These are phyloP conservation scores for Cladorrhinum samala DNA, from an alignment of 495 filamentous ascomycete species.

Conservation along the genomic window DNA sequence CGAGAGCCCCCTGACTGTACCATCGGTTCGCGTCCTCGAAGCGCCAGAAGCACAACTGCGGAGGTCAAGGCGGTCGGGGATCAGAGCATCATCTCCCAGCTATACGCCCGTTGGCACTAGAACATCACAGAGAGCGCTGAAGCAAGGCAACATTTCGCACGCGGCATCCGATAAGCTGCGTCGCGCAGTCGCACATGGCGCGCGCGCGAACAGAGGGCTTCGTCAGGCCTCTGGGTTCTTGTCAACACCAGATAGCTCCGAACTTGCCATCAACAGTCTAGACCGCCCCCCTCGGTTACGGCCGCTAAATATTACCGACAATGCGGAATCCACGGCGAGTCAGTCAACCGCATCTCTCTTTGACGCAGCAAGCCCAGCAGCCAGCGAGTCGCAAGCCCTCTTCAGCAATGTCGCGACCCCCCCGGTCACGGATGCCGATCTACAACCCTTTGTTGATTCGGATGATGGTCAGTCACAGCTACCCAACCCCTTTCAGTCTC, in stretches of 20 bases:
- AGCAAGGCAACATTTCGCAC: conserved; percentile 8
- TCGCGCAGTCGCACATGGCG: conserved; percentile 27
- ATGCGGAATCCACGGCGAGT: conserved; percentile 33
- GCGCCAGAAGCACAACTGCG: conserved; percentile 17
- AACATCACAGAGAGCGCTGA: conserved; percentile 23
- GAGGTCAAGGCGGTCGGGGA: conserved; percentile 19
- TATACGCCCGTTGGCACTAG: conserved; percentile 23
- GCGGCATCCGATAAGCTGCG: conserved; percentile 34
- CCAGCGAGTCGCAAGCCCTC: conserved; percentile 38
- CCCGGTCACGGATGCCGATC: conserved; percentile 48
- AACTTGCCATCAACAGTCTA: conserved; percentile 18
- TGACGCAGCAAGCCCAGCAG: conserved; percentile 40
- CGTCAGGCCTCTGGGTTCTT: conserved; percentile 30
- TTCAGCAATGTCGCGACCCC: conserved; percentile 54
- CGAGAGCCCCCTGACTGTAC: conserved; percentile 24
- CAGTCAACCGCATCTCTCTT: conserved; percentile 40
- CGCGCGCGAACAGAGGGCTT: conserved; percentile 20
- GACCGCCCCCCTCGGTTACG: conserved; percentile 30
- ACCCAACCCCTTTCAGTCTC: conserved; percentile 29
- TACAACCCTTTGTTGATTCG: conserved; percentile 42
- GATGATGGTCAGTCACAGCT: conserved; percentile 36
- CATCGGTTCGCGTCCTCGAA: conserved; percentile 17
- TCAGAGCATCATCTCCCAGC: conserved; percentile 31
- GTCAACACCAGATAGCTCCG: conserved; percentile 44
- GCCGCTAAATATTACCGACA: conserved; percentile 30